Percentiles rank a stretch among this genome's conserved stretches.
phyloP scores from a whole-genome alignment of 1,284 basidiomycete species.

The Leccinum subfulvum region DNA sequence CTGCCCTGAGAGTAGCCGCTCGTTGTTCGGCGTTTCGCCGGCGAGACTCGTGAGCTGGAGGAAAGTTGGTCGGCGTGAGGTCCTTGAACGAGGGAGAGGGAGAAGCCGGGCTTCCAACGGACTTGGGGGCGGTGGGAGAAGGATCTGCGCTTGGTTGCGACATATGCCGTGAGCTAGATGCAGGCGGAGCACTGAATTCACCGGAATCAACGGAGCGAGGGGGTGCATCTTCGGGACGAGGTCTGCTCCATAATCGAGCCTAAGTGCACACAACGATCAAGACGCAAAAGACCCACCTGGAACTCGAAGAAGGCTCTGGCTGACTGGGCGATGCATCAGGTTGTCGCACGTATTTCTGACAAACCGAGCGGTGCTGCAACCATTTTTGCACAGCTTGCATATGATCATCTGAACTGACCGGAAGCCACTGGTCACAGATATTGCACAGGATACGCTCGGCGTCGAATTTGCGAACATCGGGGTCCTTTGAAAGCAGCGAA shows the following conservation, averaged over 20 bases:
- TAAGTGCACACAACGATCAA: not conserved
- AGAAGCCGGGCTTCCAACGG: conserved; percentile 26
- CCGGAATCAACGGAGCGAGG: conserved; percentile 11
- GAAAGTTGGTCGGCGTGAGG: conserved; percentile 50
- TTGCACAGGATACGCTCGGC: conserved; percentile 67
- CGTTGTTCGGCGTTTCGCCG: conserved; percentile 73
- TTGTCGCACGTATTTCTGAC: conserved; percentile 36
- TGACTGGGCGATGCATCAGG: conserved; percentile 12
- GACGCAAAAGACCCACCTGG: conserved; percentile 21
- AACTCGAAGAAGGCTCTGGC: conserved; percentile 27
- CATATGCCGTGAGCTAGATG: conserved; percentile 9
- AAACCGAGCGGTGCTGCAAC: conserved; percentile 49
- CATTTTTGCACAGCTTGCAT: conserved; percentile 51
- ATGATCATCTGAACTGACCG: conserved; percentile 52
- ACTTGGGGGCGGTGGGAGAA: conserved; percentile 11
- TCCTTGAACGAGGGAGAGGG: conserved; percentile 48
- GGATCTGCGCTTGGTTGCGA: conserved; percentile 17
- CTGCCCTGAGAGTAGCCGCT: conserved; percentile 62
- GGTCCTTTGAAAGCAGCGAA: conserved; percentile 56
- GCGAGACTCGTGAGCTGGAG: conserved; percentile 57
- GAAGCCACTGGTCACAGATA: conserved; percentile 64
- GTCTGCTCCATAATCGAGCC: conserved; percentile 13
- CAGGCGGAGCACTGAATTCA: conserved; percentile 12
- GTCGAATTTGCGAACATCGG: conserved; percentile 68
- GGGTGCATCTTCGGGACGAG: conserved; percentile 13